Percentiles rank a stretch among this genome's conserved stretches.
These are phyloP conservation scores for Neohortaea acidophila DNA, from an alignment of 495 filamentous ascomycete genomes.

Conservation along the genomic window DNA sequence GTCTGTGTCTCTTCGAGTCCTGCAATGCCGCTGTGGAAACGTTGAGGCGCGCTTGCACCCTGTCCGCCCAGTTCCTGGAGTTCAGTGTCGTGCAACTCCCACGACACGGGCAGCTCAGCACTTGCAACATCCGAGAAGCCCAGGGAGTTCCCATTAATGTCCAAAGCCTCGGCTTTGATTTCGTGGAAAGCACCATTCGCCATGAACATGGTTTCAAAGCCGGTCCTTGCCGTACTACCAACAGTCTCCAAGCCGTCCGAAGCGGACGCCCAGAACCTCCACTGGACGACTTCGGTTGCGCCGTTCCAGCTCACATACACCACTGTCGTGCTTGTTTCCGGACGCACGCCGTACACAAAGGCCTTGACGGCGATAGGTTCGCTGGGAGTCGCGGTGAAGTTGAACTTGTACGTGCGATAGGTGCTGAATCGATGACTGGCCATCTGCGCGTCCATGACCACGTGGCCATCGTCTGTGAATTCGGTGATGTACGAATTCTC, in stretches of 20 bases:
- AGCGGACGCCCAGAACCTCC: not conserved
- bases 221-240: not conserved
- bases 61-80: no score
- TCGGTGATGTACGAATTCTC: not conserved
- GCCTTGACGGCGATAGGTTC: not conserved
- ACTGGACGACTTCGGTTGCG: not conserved
- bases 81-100: no score
- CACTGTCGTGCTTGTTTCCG: not conserved
- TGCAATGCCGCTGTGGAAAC: no score
- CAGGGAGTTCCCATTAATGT: no score
- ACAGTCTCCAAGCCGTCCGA: not conserved
- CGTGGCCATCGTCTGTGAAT: not conserved
- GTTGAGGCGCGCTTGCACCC: no score
- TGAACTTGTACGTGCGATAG: slow-evolving; percentile 1
- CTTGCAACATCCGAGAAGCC: no score
- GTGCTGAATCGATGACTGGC: not conserved
- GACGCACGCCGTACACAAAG: not conserved
- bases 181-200: no score
- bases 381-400: not conserved
- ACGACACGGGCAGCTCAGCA: no score
- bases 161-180: no score
- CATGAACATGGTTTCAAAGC: not conserved
- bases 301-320: not conserved
- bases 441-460: not conserved
- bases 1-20: no score